These are phyloP conservation scores for Ilyonectria mors-panacis DNA, from an alignment of 2,329 filamentous ascomycete genomes.

Conservation along the genomic window DNA sequence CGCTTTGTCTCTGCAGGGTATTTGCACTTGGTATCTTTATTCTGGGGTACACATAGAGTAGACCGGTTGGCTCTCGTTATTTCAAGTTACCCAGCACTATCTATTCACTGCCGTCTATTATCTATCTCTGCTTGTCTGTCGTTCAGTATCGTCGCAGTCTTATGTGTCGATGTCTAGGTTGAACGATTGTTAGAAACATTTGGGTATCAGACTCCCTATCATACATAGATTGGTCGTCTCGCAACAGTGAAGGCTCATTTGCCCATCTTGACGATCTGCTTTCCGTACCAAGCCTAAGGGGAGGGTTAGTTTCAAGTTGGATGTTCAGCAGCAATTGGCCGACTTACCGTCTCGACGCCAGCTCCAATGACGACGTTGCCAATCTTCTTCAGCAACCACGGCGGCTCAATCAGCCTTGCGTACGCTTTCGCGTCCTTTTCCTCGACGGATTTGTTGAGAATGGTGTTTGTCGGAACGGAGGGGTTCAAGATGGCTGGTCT, in stretches of 20 bases:
- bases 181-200: too few relatives aligned
- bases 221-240: too few relatives aligned
- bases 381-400: conserved; percentile 1
- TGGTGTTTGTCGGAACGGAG: not conserved
- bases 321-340: not conserved
- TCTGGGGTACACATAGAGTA: too few relatives aligned
- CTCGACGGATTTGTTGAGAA: not conserved
- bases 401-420: not conserved
- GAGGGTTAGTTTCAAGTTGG: not conserved
- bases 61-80: too few relatives aligned
- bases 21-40: too few relatives aligned
- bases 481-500: conserved; percentile 7
- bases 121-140: too few relatives aligned
- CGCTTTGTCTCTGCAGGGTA: too few relatives aligned
- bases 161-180: too few relatives aligned
- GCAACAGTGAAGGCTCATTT: not conserved
- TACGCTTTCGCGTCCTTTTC: conserved; percentile 10
- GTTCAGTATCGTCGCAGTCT: too few relatives aligned
- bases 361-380: conserved; percentile 1
- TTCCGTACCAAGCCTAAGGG: conserved; percentile 1
- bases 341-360: conserved; percentile 1
- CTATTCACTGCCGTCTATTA: too few relatives aligned
- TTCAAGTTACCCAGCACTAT: too few relatives aligned
- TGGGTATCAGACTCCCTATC: too few relatives aligned
- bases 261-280: conserved; percentile 7